Evolutionary conservation across 2,329 filamentous ascomycete species (phyloP), one percentile per base, ranked within the genome.

Genomic region (Aureobasidium sp.): DNA sequence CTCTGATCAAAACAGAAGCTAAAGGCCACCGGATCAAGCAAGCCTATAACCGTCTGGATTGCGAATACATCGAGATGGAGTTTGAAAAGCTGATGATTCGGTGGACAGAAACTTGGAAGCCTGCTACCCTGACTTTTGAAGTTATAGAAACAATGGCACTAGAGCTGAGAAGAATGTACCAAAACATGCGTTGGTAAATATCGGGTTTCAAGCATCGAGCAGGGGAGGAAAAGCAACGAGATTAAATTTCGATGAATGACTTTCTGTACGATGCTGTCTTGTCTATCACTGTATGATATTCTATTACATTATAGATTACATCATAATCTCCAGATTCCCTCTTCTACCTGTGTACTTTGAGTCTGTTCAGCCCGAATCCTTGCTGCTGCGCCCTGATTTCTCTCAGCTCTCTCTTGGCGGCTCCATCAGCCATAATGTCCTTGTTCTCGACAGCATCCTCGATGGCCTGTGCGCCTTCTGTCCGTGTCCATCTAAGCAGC

Each of bases 401-500:
- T 17, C 17, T 36, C 52, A 56, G 10, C 68, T 77, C 75, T 51
- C 76, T 71, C 63, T 72, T 68, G 29, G 75, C 76, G 46, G 75
- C 75, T 20, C 75, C 74, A 63, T 77, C 75, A 29, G 75, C 62
- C 48, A 72, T 71, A 1, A 66, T 47, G 15, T 60, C 67, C 15
- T 66, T 48, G 15, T 66, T 51, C 36, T 59, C 53, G n/a, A 48
- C 55, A 27, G 47, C 41, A 61, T n/a, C 67, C 57, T 23, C 68
- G 53, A 48, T 57, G 60, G 7, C 72, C 71, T 64, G 79, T 71
- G 27, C 39, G 17, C 57, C 62, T 39, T 62, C 61, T 12, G 60
- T 58, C 26, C 42, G 39, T 10, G 67, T 67, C 4, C 80, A 63
- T 65, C 73, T 75, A 44, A 95, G 75, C 62, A 90, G 74, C 20